A percentile compares a stretch with the other conserved stretches of the same genome.
phyloP scores from a whole-genome alignment of 1,284 basidiomycete species.

The Malassezia cuniculi region DNA sequence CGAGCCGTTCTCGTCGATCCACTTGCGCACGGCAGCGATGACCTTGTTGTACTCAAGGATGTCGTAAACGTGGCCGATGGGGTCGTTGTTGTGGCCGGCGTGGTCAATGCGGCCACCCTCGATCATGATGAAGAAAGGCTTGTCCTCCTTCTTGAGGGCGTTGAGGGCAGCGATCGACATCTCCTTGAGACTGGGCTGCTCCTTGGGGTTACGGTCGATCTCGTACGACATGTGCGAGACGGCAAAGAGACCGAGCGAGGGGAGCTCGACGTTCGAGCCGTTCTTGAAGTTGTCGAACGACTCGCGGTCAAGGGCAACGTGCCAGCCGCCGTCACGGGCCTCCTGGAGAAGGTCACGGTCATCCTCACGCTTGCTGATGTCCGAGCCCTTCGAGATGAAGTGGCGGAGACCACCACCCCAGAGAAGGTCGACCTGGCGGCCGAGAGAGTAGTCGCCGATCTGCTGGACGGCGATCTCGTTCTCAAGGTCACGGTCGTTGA shows the following conservation, averaged over 20 bases:
- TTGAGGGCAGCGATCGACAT: slow-evolving; percentile 42
- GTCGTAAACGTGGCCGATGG: slow-evolving; percentile 37
- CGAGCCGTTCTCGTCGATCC: slow-evolving; percentile 23
- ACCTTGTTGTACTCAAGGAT: slow-evolving; percentile 37
- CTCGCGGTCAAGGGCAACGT: slow-evolving; percentile 23
- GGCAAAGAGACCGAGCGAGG: slow-evolving; percentile 29
- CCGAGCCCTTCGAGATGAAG: slow-evolving; percentile 39
- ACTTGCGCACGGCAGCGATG: slow-evolving; percentile 23
- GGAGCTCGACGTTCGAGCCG: slow-evolving; percentile 17
- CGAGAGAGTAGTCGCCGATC: slow-evolving; percentile 35
- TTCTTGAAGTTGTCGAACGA: slow-evolving; percentile 32
- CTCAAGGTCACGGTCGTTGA: slow-evolving; percentile 42
- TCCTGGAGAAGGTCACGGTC: slow-evolving; percentile 30
- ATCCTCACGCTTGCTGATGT: slow-evolving; percentile 31
- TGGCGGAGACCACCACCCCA: slow-evolving; percentile 41
- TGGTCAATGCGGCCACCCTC: slow-evolving; percentile 39
- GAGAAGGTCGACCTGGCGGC: slow-evolving; percentile 32
- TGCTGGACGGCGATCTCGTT: slow-evolving; percentile 40
- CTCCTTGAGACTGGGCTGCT: slow-evolving; percentile 38
- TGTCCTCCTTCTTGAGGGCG: slow-evolving; percentile 25
- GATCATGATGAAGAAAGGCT: slow-evolving; percentile 44
- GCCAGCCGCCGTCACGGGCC: slow-evolving; percentile 30
- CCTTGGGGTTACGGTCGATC: slow-evolving; percentile 35
- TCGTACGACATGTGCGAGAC: slow-evolving; percentile 43
- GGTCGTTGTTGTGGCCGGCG: slow-evolving; percentile 44